Evolutionary conservation across 495 filamentous ascomycete genomes (phyloP).

Genomic region (Daldinia caldariorum): DNA sequence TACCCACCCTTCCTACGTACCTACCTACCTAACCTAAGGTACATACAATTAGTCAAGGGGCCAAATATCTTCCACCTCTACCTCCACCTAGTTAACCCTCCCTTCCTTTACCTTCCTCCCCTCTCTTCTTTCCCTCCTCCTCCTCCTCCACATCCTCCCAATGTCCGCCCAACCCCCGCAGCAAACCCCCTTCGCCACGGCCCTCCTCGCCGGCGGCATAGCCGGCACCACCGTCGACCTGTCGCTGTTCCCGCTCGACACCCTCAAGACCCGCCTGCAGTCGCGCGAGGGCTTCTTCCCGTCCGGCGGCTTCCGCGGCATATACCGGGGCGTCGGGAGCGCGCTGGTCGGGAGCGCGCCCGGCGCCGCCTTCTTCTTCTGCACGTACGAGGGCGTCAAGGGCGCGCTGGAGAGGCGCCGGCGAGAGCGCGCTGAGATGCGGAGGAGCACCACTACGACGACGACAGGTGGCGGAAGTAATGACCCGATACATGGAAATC

Average conservation of each 20-base stretch:
- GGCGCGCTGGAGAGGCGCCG: slow-evolving; percentile 54
- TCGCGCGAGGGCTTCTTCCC: slow-evolving; percentile 81
- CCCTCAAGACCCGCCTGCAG: slow-evolving; percentile 92
- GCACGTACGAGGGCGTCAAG: slow-evolving; percentile 91
- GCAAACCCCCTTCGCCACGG: slow-evolving; percentile 58
- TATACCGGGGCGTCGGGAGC: slow-evolving; percentile 75
- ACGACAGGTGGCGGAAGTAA: no score
- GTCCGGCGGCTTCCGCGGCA: slow-evolving; percentile 76
- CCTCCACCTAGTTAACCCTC: not conserved
- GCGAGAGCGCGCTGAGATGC: no score
- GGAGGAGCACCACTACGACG: slow-evolving; percentile 13
- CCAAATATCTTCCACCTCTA: not conserved
- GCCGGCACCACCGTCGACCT: slow-evolving; percentile 91
- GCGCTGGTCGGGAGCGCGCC: slow-evolving; percentile 91
- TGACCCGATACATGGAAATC: not conserved
- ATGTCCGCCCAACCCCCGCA: slow-evolving; percentile 33
- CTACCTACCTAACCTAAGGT: no score
- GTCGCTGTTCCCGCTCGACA: slow-evolving; percentile 90
- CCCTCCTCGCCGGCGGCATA: slow-evolving; percentile 75
- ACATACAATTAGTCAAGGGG: not conserved
- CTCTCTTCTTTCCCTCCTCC: not conserved
- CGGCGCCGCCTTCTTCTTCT: slow-evolving; percentile 98
- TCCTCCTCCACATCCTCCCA: no score
- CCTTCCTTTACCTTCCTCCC: not conserved
- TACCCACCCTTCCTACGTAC: not conserved